Base-by-base conservation (phyloP, 768 basidiomycete genomes). In the Suillus spraguei region DNA sequence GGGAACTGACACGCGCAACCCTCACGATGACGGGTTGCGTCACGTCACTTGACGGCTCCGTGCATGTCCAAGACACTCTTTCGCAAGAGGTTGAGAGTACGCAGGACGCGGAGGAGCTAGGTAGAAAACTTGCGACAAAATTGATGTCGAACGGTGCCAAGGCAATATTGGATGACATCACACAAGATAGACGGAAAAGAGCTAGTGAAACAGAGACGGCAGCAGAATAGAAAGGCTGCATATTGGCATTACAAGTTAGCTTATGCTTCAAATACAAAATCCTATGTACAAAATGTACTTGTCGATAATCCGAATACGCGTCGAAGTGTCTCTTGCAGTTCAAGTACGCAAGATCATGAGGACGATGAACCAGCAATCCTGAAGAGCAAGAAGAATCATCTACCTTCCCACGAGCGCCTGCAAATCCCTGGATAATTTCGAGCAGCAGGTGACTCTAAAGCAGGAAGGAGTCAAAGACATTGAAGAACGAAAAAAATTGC, bases 81-180 rank as follows among this genome's bases (percentile, higher is more conserved):
- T 79, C 76, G 61, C 82, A 83, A 60, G 76, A 71, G 33, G 85
- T 97, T 22, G 69, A 66, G 8, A 83, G 73, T 53, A 71, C 76
- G 3, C 80, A 81, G 65, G 88, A 92, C 16, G 92, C 88, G 0
- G 91, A 94, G 72, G 78, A 71, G 46, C 70, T 92, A 36, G 97
- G 97, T 8, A 80, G 77, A 50, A 79, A 76, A 53, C 77, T 97
- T 39, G 97, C 92, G 5, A 76, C 74, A 66, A 75, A 78, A 8
- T 74, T 99, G 62, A 82, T 91, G 50, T 83, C 83, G 10, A 79
- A 76, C 1, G 97, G 97, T 0, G 97, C 92, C 22, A 84, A 81
- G 68, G 82, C 81, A 64, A 92, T 99, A 67, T 72, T 99, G 73
- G 88, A 92, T 44, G 92, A 92, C 61, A 92, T 99, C 68, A 90